Evolutionary conservation across 768 basidiomycete species (phyloP).

Genomic region (Heimioporus sp.): DNA sequence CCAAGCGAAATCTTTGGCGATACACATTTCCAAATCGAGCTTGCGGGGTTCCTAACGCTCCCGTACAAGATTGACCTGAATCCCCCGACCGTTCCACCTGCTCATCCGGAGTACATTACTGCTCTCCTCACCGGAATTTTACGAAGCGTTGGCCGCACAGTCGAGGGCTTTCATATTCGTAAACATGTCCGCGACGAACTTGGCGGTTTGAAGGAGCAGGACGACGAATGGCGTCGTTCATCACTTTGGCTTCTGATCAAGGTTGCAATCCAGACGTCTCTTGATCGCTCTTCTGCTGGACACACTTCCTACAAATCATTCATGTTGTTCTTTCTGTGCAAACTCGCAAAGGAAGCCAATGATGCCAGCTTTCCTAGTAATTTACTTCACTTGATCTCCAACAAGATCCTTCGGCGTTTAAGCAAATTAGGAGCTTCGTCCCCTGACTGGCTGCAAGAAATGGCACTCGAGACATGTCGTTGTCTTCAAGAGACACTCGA

Average conservation of each 20-base stretch:
- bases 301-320: conserved; percentile 43
- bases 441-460: not conserved
- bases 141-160: conserved; percentile 5
- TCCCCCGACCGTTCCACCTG: not conserved
- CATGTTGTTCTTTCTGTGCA: conserved; percentile 39
- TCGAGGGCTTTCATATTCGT: conserved; percentile 14
- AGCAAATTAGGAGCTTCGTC: not conserved
- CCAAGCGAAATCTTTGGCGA: conserved; percentile 9
- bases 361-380: not conserved
- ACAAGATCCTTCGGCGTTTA: not conserved
- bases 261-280: conserved; percentile 27
- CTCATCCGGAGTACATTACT: conserved; percentile 21
- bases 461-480: not conserved
- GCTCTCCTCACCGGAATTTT: conserved; percentile 25
- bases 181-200: conserved; percentile 19
- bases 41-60: conserved; percentile 18
- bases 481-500: not conserved
- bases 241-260: conserved; percentile 33
- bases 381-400: not conserved
- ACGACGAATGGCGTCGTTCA: conserved; percentile 25
- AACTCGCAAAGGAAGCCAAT: conserved; percentile 20
- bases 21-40: conserved; percentile 8
- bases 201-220: too few relatives aligned
- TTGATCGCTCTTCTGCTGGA: conserved; percentile 8
- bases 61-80: conserved; percentile 7